Base-by-base conservation (phyloP, 257 asterid species). In the Eucommia ulmoides region DNA sequence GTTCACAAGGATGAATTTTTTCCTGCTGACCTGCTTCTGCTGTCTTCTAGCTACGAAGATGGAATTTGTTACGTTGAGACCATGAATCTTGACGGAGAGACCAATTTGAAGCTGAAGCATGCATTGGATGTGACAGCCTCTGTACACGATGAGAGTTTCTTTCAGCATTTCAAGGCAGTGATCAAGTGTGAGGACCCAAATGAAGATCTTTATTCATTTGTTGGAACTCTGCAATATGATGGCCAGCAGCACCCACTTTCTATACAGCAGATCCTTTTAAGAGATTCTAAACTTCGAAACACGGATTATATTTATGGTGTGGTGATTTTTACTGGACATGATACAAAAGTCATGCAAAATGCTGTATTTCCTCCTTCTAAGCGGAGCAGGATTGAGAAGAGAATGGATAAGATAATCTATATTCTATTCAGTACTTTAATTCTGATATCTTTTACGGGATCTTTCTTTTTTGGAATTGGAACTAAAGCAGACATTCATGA, bases 1-100 rank as follows among this genome's bases (percentile, higher is more conserved):
- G 82, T 89, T 41, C 49, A 57, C 62, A 85, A 89, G 60, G 91
- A 82, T 58, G 94, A 89, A 59, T 83, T 86, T 58, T 85, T 89
- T 51, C 98, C 98, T 10, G 92, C 86, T 3, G 98, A 89, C 68
- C 72, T 89, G 26, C 63, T 89, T 33, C 88, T 85, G 62, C 79
- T 89, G 52, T 83, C 98, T 1, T 89, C 98, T n/a, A 74, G 80
- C 68, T 82, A 76, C 7, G 92, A 82, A 10, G 96, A 89, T 45
- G 98, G 98, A 19, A 78, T 89, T 59, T 85, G 98, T 55, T 89
- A 89, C 25, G 98, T 89, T 3, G 96, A 89, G 65, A 89, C 98
- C 7, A 68, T 89, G 45, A 89, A 83, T 72, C 78, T 89, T 38
- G 98, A 89, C 23, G 98, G 98, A 51, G 98, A 89, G 65, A 85